Evolutionary conservation across 257 asterid species (phyloP).

Genomic region (Fraxinus excelsior): DNA sequence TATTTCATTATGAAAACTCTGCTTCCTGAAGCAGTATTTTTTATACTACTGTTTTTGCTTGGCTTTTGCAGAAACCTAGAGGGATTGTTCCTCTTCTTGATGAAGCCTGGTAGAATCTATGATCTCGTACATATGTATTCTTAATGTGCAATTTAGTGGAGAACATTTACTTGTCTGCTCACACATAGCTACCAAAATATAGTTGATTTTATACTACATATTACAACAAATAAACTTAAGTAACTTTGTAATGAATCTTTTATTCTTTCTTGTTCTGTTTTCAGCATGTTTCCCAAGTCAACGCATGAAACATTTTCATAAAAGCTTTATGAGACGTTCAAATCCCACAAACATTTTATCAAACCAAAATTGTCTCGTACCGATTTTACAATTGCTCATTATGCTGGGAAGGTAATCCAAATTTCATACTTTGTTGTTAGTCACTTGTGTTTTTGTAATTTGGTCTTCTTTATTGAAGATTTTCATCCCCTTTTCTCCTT

Average conservation of each 20-base stretch:
- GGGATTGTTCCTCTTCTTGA: conserved; percentile 95
- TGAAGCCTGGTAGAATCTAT: conserved; percentile 74
- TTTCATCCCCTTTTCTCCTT: conserved; percentile 24
- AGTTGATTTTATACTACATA: conserved; percentile 4
- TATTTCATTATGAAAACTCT: neutral
- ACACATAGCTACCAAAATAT: conserved; percentile 13
- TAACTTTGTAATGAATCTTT: conserved; percentile 22
- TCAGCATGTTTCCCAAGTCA: conserved; percentile 98
- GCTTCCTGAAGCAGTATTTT: conserved; percentile 30
- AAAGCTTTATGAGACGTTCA: conserved; percentile 93
- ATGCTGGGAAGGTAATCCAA: conserved; percentile 92
- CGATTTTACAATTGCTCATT: conserved; percentile 89
- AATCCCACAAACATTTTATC: conserved; percentile 78
- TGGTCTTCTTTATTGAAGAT: conserved; percentile 26
- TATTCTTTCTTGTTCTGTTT: conserved; percentile 29
- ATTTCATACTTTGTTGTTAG: conserved; percentile 17
- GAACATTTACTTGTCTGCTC: neutral
- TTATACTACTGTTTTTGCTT: conserved; percentile 16
- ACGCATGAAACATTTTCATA: conserved; percentile 89
- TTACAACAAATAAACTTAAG: conserved; percentile 14
- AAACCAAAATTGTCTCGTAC: conserved; percentile 93
- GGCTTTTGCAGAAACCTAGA: conserved; percentile 86
- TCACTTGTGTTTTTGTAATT: conserved; percentile 6
- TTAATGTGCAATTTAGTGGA: too few relatives aligned
- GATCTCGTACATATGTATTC: neutral